Percentiles rank a stretch among this genome's conserved stretches.
Conservation (phyloP, 1,284 basidiomycete species). For the Trametes versicolor region DNA sequence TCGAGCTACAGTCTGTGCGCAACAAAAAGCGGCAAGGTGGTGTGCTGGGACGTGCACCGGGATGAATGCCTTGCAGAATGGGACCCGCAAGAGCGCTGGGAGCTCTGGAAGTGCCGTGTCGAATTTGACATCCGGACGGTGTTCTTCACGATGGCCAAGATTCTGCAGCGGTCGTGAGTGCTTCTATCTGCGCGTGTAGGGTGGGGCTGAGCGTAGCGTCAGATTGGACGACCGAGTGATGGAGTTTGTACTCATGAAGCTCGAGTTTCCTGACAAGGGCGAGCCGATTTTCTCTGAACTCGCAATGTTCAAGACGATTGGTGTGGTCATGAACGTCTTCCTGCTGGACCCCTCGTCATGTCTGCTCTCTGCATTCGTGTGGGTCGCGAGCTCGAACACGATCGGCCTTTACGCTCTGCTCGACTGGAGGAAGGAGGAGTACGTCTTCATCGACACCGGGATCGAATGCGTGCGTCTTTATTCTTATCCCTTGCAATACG, state of each 20-base stretch:
- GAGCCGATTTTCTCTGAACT: conserved; percentile 58
- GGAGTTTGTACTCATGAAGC: conserved; percentile 49
- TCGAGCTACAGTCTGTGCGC: conserved; percentile 77
- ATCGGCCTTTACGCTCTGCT: conserved; percentile 71
- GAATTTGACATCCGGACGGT: conserved; percentile 76
- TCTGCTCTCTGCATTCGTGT: conserved; percentile 74
- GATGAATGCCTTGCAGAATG: conserved; percentile 70
- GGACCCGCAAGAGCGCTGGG: conserved; percentile 72
- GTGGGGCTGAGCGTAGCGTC: conserved; percentile 6
- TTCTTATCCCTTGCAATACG: conserved; percentile 3
- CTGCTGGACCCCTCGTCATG: conserved; percentile 71
- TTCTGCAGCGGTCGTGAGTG: conserved; percentile 61
- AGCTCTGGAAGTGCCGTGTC: conserved; percentile 79
- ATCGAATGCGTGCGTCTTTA: conserved; percentile 70
- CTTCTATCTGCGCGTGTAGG: background rate
- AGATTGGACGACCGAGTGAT: conserved; percentile 46
- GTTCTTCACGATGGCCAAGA: conserved; percentile 78
- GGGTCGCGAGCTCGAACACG: conserved; percentile 57
- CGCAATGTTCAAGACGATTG: conserved; percentile 67
- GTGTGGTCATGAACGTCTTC: conserved; percentile 80
- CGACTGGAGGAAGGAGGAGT: conserved; percentile 71
- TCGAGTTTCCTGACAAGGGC: conserved; percentile 44
- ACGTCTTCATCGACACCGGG: conserved; percentile 76
- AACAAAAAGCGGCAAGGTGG: conserved; percentile 77
- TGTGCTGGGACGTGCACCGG: conserved; percentile 76